A percentile compares a stretch with the other conserved stretches of the same genome.
phyloP scores from a whole-genome alignment of 2,329 filamentous ascomycete genomes.

The Fusarium tjaetaba region DNA sequence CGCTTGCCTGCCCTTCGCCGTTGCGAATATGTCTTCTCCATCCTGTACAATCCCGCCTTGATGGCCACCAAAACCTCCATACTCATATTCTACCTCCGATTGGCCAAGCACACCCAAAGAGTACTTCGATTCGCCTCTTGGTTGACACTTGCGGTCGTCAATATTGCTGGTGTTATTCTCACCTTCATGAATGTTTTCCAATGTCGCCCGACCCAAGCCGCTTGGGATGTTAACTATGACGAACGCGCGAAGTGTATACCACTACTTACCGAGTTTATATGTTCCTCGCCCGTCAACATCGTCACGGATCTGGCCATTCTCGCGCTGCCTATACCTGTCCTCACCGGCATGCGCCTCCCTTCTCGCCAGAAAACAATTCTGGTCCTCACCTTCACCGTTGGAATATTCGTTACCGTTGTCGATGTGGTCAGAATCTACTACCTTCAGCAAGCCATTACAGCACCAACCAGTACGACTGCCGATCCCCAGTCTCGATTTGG shows the following conservation, averaged over 20 bases:
- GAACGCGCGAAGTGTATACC: conserved; percentile 61
- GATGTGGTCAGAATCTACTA: conserved; percentile 93
- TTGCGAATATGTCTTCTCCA: conserved; percentile 71
- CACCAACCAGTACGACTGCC: conserved; percentile 50
- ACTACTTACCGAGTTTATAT: conserved; percentile 70
- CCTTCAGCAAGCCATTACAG: conserved; percentile 75
- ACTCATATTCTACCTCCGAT: conserved; percentile 85
- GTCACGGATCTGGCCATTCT: conserved; percentile 90
- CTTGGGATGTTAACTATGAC: conserved; percentile 61
- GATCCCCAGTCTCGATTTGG: conserved; percentile 60
- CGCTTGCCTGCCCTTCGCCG: conserved; percentile 64
- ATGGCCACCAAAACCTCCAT: conserved; percentile 96
- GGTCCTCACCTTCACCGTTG: conserved; percentile 85
- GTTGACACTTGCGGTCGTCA: conserved; percentile 79
- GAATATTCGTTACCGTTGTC: conserved; percentile 86
- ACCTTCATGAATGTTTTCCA: conserved; percentile 91
- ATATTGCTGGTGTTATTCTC: conserved; percentile 78
- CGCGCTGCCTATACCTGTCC: conserved; percentile 85
- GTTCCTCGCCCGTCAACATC: conserved; percentile 89
- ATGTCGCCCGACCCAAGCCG: conserved; percentile 78
- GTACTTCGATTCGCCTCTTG: conserved; percentile 86
- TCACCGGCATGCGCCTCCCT: conserved; percentile 87
- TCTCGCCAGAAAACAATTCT: conserved; percentile 88
- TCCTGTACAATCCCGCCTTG: conserved; percentile 82
- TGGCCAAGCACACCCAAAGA: conserved; percentile 80